These are phyloP conservation scores for Microsporum ferrugineum DNA, from an alignment of 2,329 filamentous ascomycete genomes.

Conservation along the genomic window DNA sequence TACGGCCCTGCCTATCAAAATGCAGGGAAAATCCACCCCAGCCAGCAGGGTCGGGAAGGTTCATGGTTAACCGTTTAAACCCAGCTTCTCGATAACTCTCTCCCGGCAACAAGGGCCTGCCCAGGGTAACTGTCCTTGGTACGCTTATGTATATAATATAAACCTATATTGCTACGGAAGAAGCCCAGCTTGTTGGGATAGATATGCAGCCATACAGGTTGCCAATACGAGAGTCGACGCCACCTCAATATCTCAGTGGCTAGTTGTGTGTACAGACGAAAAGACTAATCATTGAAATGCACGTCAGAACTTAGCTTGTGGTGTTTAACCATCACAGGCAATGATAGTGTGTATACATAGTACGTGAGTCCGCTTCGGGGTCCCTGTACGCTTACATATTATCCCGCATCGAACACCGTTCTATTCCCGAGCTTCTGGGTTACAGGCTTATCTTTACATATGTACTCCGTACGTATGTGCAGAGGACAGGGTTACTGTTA, in stretches of 20 bases:
- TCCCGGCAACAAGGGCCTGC: background rate
- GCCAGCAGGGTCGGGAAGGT: background rate
- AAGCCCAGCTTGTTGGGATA: background rate
- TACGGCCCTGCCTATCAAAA: conserved; percentile 1
- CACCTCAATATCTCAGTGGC: background rate
- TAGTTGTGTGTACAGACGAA: background rate
- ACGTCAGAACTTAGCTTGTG: background rate
- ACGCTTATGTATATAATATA: background rate
- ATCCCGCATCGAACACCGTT: background rate
- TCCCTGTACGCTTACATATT: background rate
- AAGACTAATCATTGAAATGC: background rate
- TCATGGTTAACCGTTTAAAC: background rate
- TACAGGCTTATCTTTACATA: background rate
- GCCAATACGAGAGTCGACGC: background rate
- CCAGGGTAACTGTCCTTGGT: background rate
- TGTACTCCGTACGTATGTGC: background rate
- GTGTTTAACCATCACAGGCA: background rate
- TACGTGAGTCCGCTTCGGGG: background rate
- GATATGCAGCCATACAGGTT: background rate
- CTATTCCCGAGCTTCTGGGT: background rate
- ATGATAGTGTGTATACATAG: background rate
- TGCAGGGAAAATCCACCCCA: background rate
- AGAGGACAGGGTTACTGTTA: background rate
- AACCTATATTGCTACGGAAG: background rate
- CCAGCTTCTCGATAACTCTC: background rate